Percentiles rank a stretch among this genome's conserved stretches.
These are phyloP conservation scores for Berberis vulgaris DNA, from an alignment of 164 flowering plant genomes.

Conservation along the genomic window DNA sequence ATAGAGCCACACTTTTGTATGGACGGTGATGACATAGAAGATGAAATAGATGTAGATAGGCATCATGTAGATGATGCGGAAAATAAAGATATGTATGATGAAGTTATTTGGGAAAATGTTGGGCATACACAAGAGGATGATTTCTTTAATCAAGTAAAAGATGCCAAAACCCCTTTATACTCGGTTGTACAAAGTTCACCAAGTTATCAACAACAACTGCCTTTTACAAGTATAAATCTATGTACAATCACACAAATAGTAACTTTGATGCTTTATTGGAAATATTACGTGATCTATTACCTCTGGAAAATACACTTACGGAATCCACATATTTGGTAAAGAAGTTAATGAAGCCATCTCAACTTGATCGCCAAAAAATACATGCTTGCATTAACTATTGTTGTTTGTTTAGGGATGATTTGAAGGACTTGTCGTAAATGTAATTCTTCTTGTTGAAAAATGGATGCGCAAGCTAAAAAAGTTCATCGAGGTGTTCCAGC, in stretches of 20 bases:
- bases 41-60: too few species aligned
- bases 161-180: background rate
- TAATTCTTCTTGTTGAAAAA: background rate
- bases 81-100: too few species aligned
- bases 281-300: background rate
- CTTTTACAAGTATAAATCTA: background rate
- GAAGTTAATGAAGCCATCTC: background rate
- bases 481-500: background rate
- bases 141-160: too few species aligned
- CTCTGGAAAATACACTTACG: background rate
- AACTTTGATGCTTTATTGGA: background rate
- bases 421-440: conserved; percentile 2
- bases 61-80: too few species aligned
- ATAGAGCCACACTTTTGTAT: too few species aligned
- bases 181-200: background rate
- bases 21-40: too few species aligned
- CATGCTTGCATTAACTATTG: conserved; percentile 4
- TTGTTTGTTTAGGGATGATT: background rate
- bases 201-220: background rate
- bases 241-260: background rate
- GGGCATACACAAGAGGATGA: too few species aligned
- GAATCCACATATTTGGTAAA: background rate
- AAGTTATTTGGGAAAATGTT: too few species aligned
- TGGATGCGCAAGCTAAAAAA: background rate
- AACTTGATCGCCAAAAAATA: background rate